Evolutionary conservation across 768 basidiomycete species (phyloP), one percentile per base, ranked within the genome.

Genomic region (Chalciporus piperatus): DNA sequence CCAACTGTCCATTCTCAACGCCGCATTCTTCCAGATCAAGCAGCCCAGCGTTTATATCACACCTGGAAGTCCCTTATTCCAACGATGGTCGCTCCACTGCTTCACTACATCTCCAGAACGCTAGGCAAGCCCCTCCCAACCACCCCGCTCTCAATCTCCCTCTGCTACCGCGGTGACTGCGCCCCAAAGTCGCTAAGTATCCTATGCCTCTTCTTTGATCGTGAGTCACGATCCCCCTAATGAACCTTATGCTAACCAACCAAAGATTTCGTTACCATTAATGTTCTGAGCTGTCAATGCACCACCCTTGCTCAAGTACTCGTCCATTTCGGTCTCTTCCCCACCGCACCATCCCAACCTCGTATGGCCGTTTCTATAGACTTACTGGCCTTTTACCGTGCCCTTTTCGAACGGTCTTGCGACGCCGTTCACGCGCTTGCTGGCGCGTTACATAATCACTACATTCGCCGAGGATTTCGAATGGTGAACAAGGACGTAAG

Each of bases 241-340:
- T 40, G 12, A 30, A 10, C 23, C 13, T 45, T 32, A 17, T 14
- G 39, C 10, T 22, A 43, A 22, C n/a, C 4, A 2, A 13, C 28
- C 35, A 12, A 37, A 66, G 66, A 61, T 41, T 65, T 60, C 30
- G 17, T 35, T 13, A 32, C 39, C 4, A 28, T 59, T 6, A 32
- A 54, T 1, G 52, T 66, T 12, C 14, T 28, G 1, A 41, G 11
- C 35, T 72, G 70, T 42, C 8, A 38, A 27, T 72, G 70, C 46
- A 53, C 55, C 28, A 33, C 50, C 3, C 23, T 64, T 0, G 19
- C 57, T 0, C 54, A 65, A 23, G 51, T 59, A 2, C 69, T 73
- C 3, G 56, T 73, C 3, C 25, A 45, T 11, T 45, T 67, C 41
- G 65, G 72, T 1, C 50, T 73, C 4, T 75, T 73, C 40, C 72